phyloP scores from a whole-genome alignment of 2,329 filamentous ascomycete genomes.

The Cephalotrichum gorgonifer region DNA sequence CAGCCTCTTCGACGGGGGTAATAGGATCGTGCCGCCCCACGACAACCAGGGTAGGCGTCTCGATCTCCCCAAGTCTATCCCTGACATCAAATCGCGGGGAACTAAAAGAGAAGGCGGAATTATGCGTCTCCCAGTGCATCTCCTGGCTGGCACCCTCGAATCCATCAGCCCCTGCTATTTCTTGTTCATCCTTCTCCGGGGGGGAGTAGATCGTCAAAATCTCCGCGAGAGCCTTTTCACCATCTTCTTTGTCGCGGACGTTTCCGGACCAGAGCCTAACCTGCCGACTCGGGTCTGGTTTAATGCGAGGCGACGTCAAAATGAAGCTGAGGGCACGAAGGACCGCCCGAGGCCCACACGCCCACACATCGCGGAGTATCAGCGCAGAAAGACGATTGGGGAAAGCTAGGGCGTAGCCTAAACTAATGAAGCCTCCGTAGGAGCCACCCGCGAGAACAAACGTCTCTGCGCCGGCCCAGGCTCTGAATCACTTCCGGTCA shows the following conservation, averaged over 20 bases:
- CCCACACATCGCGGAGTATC: constrained; percentile 13
- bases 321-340: constrained; percentile 9
- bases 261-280: constrained; percentile 12
- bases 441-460: constrained; percentile 14
- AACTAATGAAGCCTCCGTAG: constrained; percentile 13
- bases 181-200: constrained; percentile 1
- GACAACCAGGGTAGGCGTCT: constrained; percentile 11
- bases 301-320: constrained; percentile 8
- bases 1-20: constrained; percentile 10
- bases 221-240: constrained; percentile 9
- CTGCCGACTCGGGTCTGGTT: constrained; percentile 10
- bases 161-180: not conserved
- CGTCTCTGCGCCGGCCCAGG: constrained; percentile 11
- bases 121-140: constrained; percentile 13
- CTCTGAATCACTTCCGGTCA: constrained; percentile 7
- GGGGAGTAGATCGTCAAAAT: constrained; percentile 11
- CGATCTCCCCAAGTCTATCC: constrained; percentile 8
- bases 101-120: constrained; percentile 13
- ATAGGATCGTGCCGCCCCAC: constrained; percentile 13
- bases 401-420: constrained; percentile 13
- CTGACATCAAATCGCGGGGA: constrained; percentile 13
- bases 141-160: not conserved
- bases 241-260: constrained; percentile 10
- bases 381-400: constrained; percentile 11
- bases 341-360: constrained; percentile 8